Evolutionary conservation across 192 early-diverging fungal species (phyloP).

Genomic region (Paraglomus brasilianum): DNA sequence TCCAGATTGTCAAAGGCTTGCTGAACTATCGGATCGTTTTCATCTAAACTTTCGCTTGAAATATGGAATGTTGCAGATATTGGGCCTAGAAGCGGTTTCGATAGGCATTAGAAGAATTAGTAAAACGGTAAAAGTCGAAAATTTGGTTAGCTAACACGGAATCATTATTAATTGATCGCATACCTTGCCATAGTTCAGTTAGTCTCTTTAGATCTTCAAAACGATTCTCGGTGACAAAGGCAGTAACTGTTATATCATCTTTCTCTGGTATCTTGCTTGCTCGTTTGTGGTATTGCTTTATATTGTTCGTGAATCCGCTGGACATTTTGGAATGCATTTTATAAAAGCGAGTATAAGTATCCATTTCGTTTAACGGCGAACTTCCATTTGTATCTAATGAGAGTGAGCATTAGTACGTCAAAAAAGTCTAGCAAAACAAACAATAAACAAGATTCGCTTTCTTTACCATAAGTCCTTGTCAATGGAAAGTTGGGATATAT

Average conservation of each 20-base stretch:
- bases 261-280: conserved; percentile 34
- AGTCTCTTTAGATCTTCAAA: conserved; percentile 47
- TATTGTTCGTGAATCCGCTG: conserved; percentile 36
- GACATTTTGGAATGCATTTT: conserved; percentile 44
- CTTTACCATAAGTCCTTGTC: conserved; percentile 7
- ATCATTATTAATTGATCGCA: not conserved
- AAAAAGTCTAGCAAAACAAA: not conserved
- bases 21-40: conserved; percentile 10
- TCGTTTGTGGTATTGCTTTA: conserved; percentile 40
- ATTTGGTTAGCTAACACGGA: not conserved
- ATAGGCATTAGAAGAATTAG: conserved; percentile 13
- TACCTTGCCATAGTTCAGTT: conserved; percentile 54
- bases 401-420: not conserved
- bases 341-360: conserved; percentile 26
- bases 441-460: not conserved
- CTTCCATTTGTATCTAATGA: conserved; percentile 14
- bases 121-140: not conserved
- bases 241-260: conserved; percentile 50
- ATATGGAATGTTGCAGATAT: conserved; percentile 56
- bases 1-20: conserved; percentile 3
- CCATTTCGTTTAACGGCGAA: conserved; percentile 17
- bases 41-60: conserved; percentile 11
- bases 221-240: conserved; percentile 45
- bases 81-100: conserved; percentile 36
- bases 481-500: no score